Evolutionary conservation across 306 rosid species (phyloP).

Genomic region (Amphicarpaea edgeworthii): DNA sequence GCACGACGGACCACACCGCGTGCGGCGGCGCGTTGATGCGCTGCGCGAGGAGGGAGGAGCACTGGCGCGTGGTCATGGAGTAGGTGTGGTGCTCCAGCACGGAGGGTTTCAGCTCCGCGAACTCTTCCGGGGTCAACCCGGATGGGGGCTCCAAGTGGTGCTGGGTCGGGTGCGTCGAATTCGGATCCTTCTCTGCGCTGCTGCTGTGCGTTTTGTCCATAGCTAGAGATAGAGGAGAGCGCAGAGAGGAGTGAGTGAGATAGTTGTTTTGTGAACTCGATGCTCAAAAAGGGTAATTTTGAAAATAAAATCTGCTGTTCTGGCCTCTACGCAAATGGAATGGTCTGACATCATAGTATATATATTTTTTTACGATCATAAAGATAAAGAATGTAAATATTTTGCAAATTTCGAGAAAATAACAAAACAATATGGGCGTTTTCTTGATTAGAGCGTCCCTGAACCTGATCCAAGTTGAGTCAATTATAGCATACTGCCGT

Average conservation of each 20-base stretch:
- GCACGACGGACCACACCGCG: constrained; percentile 68
- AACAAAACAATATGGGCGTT: neutral
- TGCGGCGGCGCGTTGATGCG: constrained; percentile 68
- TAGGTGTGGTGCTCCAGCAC: constrained; percentile 69
- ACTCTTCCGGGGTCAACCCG: constrained; percentile 61
- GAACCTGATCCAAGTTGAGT: neutral
- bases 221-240: neutral
- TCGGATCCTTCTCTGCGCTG: constrained; percentile 7
- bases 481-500: neutral
- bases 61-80: constrained; percentile 56
- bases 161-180: constrained; percentile 8
- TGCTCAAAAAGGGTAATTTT: neutral
- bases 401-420: neutral
- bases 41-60: constrained; percentile 83
- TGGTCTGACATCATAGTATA: no score
- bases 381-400: no score
- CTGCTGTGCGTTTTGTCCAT: neutral
- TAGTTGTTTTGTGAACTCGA: no score
- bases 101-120: constrained; percentile 49
- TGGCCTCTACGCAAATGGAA: no score
- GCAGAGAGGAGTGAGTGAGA: neutral
- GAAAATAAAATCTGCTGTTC: neutral
- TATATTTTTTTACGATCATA: no score
- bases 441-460: neutral
- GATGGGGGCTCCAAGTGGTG: constrained; percentile 49